Evolutionary conservation across 2,329 filamentous ascomycete genomes (phyloP), one percentile per base, ranked within the genome.

Genomic region (Colletotrichum tropicale): DNA sequence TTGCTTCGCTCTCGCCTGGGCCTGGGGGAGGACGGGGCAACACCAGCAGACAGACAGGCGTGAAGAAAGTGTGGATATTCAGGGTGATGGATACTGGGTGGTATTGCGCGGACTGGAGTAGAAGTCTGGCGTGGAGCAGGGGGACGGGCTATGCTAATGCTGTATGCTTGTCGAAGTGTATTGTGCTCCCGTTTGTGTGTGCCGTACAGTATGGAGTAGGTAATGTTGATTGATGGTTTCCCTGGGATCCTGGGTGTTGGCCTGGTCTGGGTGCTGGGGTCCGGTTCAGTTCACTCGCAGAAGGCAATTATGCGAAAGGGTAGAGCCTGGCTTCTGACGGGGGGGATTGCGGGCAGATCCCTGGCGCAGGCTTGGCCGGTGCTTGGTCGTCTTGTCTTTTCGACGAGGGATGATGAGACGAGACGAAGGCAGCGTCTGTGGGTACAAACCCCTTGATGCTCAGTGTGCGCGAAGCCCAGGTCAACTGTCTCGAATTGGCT

Each of bases 401-500:
- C 71, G 70, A 74, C 26, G 64, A 69, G 58, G 58, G 68, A 70
- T 58, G 58, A 76, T 76, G 74, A 76, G 74, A 73, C 73, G 73
- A 75, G 73, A 76, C 74, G 70, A 74, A 76, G 70, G 65, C 70
- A 69, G 48, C 48, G 74, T 76, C 70, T 73, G 74, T 76, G 74
- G 74, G 70, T 62, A 69, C 32, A 36, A 32, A 55, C 73, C 72
- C 73, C 74, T 76, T 76, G 74, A 76, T 67, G 74, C 74, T 66
- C 58, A 74, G 65, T 32, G 70, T 74, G 74, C 71, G 64, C 38
- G 70, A 76, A 72, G 38, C 43, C 55, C 55, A 60, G 74, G 58
- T 69, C 32, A 30, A 60, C 21, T 69, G 70, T 76, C 70, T 76
- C 70, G 74, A 76, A 58, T 74, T 68, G 70, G 58, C 74, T 36